Evolutionary conservation across 768 basidiomycete species (phyloP).

Genomic region (Lactarius hatsudake): DNA sequence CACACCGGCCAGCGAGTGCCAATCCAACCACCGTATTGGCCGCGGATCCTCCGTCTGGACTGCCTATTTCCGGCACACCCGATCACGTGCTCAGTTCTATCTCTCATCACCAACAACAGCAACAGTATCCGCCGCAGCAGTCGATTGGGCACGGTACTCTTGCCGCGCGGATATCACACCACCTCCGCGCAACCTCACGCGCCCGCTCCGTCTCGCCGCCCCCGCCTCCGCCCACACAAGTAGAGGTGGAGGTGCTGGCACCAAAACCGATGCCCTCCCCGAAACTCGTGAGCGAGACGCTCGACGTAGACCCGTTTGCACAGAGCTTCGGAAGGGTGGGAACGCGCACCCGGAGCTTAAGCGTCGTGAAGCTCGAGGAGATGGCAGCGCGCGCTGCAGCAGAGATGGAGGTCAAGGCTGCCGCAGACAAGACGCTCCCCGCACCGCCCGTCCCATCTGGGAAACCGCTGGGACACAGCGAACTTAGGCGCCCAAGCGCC

Average conservation of each 20-base stretch:
- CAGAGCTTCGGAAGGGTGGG: conserved; percentile 5
- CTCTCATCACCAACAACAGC: conserved; percentile 24
- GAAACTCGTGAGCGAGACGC: conserved; percentile 40
- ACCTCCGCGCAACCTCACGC: conserved; percentile 55
- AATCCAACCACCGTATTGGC: conserved; percentile 35
- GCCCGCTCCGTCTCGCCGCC: conserved; percentile 60
- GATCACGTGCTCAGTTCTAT: conserved; percentile 35
- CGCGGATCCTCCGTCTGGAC: conserved; percentile 35
- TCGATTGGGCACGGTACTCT: conserved; percentile 62
- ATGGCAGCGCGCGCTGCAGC: conserved; percentile 54
- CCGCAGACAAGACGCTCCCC: conserved; percentile 58
- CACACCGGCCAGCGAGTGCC: conserved; percentile 53
- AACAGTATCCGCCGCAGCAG: too few species aligned
- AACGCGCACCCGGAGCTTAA: conserved; percentile 46
- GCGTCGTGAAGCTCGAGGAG: conserved; percentile 69
- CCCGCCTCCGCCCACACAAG: conserved; percentile 18
- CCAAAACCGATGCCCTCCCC: conserved; percentile 71
- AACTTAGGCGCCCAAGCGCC: conserved; percentile 30
- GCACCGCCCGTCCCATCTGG: conserved; percentile 52
- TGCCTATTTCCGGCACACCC: conserved; percentile 35
- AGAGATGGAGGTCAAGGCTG: conserved; percentile 28
- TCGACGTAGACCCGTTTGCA: neutral
- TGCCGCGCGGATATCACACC: conserved; percentile 56
- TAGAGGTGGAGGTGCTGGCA: conserved; percentile 42
- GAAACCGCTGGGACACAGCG: conserved; percentile 32